Evolutionary conservation across 495 filamentous ascomycete species (phyloP).

Genomic region (Penicillium paxilli): DNA sequence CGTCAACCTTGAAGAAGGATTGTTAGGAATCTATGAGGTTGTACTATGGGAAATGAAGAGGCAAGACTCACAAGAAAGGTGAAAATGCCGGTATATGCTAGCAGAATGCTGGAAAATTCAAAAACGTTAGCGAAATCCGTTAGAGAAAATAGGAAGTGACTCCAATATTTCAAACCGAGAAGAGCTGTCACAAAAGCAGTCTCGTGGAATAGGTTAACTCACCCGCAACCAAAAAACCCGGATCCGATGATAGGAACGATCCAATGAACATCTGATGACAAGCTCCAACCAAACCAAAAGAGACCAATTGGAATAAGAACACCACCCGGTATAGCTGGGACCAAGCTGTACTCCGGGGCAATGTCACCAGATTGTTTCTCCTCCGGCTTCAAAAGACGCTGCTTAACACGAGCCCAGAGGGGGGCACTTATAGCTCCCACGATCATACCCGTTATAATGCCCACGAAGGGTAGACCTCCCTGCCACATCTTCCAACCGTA

Average conservation of each 20-base stretch:
- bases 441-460: slow-evolving; percentile 69
- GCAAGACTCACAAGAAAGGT: slow-evolving; percentile 59
- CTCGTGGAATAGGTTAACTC: slow-evolving; percentile 25
- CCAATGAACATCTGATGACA: slow-evolving; percentile 62
- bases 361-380: slow-evolving; percentile 3
- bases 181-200: neutral
- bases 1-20: slow-evolving; percentile 55
- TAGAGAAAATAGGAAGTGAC: neutral
- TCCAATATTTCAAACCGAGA: too few relatives aligned
- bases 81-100: slow-evolving; percentile 76
- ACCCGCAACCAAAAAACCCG: slow-evolving; percentile 66
- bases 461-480: slow-evolving; percentile 46
- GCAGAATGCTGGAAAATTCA: slow-evolving; percentile 50
- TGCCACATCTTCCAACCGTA: slow-evolving; percentile 70
- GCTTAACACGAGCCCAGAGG: slow-evolving; percentile 62
- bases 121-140: neutral
- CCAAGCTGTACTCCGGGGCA: slow-evolving; percentile 71
- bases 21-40: neutral
- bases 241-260: slow-evolving; percentile 77
- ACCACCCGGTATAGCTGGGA: slow-evolving; percentile 67
- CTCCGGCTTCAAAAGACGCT: slow-evolving; percentile 46
- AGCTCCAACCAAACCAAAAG: slow-evolving; percentile 76
- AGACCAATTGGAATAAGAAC: slow-evolving; percentile 70
- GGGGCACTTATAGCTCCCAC: slow-evolving; percentile 35
- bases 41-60: neutral